Evolutionary conservation across 225 moss, liverwort and hornwort species (phyloP), one percentile per base, ranked within the genome.

Genomic region (Pseudisothecium myosuroides): DNA sequence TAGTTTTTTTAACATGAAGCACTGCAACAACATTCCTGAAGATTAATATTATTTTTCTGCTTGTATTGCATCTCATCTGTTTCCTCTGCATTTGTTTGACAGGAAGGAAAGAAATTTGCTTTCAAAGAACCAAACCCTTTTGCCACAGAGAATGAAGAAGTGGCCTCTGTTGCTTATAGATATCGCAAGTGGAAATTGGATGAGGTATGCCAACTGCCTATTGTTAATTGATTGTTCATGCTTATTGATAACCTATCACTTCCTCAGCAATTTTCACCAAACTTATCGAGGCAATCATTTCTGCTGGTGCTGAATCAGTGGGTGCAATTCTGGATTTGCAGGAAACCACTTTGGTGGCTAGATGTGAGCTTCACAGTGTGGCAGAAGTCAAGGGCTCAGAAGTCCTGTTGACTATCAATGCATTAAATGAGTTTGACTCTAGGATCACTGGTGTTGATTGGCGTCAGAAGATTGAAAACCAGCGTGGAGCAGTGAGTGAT

Each of bases 121-220:
- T 99, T 99, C 49, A 96, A 95, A 87, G 98, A 99, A 86, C 93
- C 96, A 80, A 99, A 99, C 88, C 98, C 98, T 32, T 99, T 99
- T 73, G 96, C 98, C 82, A 88, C 98, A 52, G 98, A 99, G 88
- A 99, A 99, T 75, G 98, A 99, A 90, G 98, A 99, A 92, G 98
- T 99, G 79, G 98, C 98, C 15, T 95, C 98, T 59, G 95, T 99
- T 86, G 98, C 98, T 7, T 97, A 99, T 50, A 95, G 97, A 81
- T 99, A 99, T 83, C 96, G 98, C 91, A 99, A 99, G 87, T 99
- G 98, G 98, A 99, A 99, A 92, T 90, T 99, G 90, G 98, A 99
- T 85, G 97, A 97, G 91, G 98, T 96, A 89, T 85, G 89, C 43
- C 32, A 61, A 83, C 60, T 78, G 4, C 69, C 34, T 83, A 36